Conservation (phyloP, 2,329 filamentous ascomycete genomes). For the Fusarium robinianum region DNA sequence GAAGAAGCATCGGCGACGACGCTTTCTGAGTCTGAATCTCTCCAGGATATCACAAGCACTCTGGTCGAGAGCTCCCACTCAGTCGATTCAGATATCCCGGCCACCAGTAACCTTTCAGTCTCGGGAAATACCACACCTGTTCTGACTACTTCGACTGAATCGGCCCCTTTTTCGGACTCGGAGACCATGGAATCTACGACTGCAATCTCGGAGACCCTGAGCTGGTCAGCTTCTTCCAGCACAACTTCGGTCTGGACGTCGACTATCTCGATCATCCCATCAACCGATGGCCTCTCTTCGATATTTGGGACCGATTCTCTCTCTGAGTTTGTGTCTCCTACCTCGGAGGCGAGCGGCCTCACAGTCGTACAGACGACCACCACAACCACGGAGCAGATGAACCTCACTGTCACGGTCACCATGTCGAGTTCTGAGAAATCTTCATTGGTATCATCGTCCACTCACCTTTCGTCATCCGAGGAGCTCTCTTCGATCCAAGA, state of each 20-base stretch:
- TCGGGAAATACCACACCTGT: not conserved
- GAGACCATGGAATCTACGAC: not conserved
- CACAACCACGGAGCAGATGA: slow-evolving; percentile 17
- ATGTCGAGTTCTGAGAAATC: not conserved
- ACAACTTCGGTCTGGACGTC: too few relatives aligned
- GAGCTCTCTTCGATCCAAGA: not conserved
- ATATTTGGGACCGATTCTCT: not conserved
- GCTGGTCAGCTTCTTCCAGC: too few relatives aligned
- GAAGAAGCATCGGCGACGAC: not conserved
- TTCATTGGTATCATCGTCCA: not conserved
- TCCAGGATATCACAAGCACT: not conserved
- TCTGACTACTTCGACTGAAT: not conserved
- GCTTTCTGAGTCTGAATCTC: not conserved
- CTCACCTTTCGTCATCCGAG: not conserved
- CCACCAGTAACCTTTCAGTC: not conserved
- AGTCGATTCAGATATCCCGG: not conserved
- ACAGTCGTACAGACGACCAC: slow-evolving; percentile 2
- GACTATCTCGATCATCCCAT: too few relatives aligned
- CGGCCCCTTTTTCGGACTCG: not conserved
- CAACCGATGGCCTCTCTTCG: not conserved
- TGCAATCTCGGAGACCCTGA: too few relatives aligned
- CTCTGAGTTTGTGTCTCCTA: not conserved
- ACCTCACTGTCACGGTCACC: slow-evolving; percentile 21
- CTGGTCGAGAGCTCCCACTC: not conserved
- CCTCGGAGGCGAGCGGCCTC: not conserved